Evolutionary conservation across 495 filamentous ascomycete genomes (phyloP), one percentile per base, ranked within the genome.

Genomic region (Chaetomium fimeti): DNA sequence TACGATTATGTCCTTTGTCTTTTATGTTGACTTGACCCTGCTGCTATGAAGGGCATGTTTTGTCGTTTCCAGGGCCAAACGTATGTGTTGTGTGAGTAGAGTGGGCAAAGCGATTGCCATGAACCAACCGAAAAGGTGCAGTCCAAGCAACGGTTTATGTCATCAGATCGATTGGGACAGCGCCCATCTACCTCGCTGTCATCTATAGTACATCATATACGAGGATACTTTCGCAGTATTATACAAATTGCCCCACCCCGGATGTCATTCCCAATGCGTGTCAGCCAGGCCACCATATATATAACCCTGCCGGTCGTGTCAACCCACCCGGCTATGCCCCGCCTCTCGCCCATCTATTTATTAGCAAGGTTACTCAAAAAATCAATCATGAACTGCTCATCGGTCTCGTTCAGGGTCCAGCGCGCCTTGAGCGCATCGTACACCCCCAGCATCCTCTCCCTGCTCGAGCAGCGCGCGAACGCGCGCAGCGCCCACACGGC

Each of bases 401-500:
- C 72, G 2, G 45, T 63, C 9, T 64, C 22, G 5, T 64, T 62
- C 25, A 80, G 57, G 13, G 63, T 42, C 80, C 80, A 82, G 58
- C 77, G 66, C 32, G 62, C 67, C 57, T 69, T 74, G 32, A 82
- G 66, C 24, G 40, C 57, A 4, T 78, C 77, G 52, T 81, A 85
- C 29, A 77, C 72, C 29, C 77, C 74, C 55, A 80, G 47, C 13
- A 81, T 72, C 42, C 71, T 69, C 13, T 73, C 66, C 38, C 66
- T 65, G 12, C 71, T 70, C 29, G 72, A 72, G 68, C 74, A 83
- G 53, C 63, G 74, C 27, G 72, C 63, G 64, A 84, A 83, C 16
- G 83, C 83, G 32, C 70, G 73, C 18, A 85, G 66, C 3, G 73
- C 72, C 74, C 78, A 82, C 29, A 78, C 66, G 20, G 72, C 82